Evolutionary conservation across 202 grass and related monocot species (phyloP).

Genomic region (Carex arenaria): DNA sequence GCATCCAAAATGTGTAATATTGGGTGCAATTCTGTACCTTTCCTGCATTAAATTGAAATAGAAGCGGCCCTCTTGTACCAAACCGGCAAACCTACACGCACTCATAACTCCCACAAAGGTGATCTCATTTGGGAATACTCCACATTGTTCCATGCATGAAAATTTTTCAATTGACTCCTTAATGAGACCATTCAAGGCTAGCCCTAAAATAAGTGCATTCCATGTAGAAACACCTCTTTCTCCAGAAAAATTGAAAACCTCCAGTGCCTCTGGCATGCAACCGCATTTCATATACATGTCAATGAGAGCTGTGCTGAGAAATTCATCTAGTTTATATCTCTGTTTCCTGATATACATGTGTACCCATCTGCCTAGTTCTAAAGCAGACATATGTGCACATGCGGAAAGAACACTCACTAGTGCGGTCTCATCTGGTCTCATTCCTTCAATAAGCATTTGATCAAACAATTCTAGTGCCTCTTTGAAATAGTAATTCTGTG

Average conservation of each 20-base stretch:
- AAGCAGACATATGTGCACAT: constrained; percentile 54
- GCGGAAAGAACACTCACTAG: constrained; percentile 75
- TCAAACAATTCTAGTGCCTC: constrained; percentile 56
- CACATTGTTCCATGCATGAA: constrained; percentile 58
- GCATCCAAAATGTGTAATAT: constrained; percentile 82
- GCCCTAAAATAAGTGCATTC: constrained; percentile 74
- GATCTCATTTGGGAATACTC: constrained; percentile 63
- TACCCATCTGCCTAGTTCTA: constrained; percentile 67
- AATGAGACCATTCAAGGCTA: constrained; percentile 75
- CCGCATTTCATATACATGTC: constrained; percentile 99
- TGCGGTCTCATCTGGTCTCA: constrained; percentile 57
- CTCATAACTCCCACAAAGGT: constrained; percentile 79
- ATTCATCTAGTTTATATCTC: constrained; percentile 34
- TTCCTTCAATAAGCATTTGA: constrained; percentile 48
- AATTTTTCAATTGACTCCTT: constrained; percentile 63
- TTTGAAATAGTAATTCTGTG: constrained; percentile 56
- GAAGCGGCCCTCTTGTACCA: constrained; percentile 60
- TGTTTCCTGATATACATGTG: constrained; percentile 63
- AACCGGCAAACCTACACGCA: constrained; percentile 74
- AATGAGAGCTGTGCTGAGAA: constrained; percentile 73
- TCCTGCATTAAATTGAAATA: constrained; percentile 71
- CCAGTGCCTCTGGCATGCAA: constrained; percentile 47
- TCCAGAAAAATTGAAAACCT: constrained; percentile 61
- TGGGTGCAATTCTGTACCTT: constrained; percentile 60
- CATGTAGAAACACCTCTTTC: constrained; percentile 64